phyloP scores from a whole-genome alignment of 2,329 filamentous ascomycete species.

The Rhexocercosporidium sp. region DNA sequence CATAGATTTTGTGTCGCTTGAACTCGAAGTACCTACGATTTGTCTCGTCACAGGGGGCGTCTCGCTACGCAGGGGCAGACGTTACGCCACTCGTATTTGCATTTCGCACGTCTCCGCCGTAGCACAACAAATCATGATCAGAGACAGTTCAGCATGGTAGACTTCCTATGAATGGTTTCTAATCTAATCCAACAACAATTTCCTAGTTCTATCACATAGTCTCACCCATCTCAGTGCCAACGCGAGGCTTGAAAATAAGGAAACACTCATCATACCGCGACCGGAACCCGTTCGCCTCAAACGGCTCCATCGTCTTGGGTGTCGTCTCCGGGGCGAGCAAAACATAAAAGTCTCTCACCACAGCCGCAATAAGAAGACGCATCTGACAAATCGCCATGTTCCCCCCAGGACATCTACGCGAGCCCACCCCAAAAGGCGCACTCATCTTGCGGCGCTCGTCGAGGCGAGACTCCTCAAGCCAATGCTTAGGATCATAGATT shows the following conservation, averaged over 20 bases:
- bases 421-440: constrained; percentile 14
- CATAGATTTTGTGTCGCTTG: too few relatives aligned
- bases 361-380: constrained; percentile 15
- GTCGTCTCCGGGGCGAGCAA: constrained; percentile 20
- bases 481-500: constrained; percentile 15
- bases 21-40: too few relatives aligned
- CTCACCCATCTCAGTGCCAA: not conserved
- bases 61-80: too few relatives aligned
- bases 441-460: constrained; percentile 6
- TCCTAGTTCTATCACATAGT: not conserved
- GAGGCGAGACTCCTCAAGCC: constrained; percentile 14
- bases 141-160: too few relatives aligned
- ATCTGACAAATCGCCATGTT: constrained; percentile 19
- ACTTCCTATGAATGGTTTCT: too few relatives aligned
- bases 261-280: constrained; percentile 17
- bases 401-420: constrained; percentile 19
- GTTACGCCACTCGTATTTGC: too few relatives aligned
- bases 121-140: too few relatives aligned
- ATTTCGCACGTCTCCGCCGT: not conserved
- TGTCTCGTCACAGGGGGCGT: too few relatives aligned
- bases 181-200: not conserved
- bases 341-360: constrained; percentile 6
- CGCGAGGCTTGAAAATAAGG: constrained; percentile 17
- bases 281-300: constrained; percentile 22
- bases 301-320: constrained; percentile 16